phyloP scores from a whole-genome alignment of 179 eudicot genomes.

The Spergularia azorica region DNA sequence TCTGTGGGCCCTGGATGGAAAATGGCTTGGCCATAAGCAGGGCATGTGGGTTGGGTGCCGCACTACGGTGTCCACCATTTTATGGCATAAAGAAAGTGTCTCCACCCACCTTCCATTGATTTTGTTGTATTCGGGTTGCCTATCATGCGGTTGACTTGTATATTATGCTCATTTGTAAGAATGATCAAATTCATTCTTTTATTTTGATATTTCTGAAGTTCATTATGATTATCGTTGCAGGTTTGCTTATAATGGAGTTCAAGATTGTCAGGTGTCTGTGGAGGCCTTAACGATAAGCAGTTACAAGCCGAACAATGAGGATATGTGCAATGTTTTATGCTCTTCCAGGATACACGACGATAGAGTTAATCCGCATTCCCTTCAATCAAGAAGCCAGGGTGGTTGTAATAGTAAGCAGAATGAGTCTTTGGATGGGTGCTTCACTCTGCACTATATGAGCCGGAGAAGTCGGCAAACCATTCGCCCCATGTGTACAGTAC shows the following conservation, averaged over 20 bases:
- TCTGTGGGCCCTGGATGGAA: neutral
- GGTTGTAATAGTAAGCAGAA: conserved; percentile 31
- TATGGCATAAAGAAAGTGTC: no score
- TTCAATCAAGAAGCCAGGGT: conserved; percentile 20
- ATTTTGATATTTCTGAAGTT: neutral
- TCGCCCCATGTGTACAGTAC: conserved; percentile 35
- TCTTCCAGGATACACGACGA: conserved; percentile 35
- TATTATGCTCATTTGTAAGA: neutral
- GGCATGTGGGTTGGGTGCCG: no score
- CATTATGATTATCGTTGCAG: conserved; percentile 35
- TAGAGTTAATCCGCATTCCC: conserved; percentile 14
- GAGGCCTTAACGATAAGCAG: conserved; percentile 44
- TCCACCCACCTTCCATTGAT: neutral
- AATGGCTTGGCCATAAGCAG: no score
- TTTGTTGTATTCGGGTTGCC: neutral
- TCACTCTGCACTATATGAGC: conserved; percentile 51
- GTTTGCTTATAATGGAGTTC: conserved; percentile 40
- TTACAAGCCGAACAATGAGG: conserved; percentile 33
- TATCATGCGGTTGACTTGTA: neutral
- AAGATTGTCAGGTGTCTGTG: conserved; percentile 45
- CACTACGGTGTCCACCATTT: no score
- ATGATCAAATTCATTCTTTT: neutral
- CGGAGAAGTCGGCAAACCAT: conserved; percentile 25
- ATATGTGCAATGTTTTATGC: conserved; percentile 43
- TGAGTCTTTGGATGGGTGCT: conserved; percentile 41